A percentile compares a stretch with the other conserved stretches of the same genome.
Evolutionary conservation across 2,329 filamentous ascomycete species (phyloP).

Genomic region (Dactylonectria macrodidyma): DNA sequence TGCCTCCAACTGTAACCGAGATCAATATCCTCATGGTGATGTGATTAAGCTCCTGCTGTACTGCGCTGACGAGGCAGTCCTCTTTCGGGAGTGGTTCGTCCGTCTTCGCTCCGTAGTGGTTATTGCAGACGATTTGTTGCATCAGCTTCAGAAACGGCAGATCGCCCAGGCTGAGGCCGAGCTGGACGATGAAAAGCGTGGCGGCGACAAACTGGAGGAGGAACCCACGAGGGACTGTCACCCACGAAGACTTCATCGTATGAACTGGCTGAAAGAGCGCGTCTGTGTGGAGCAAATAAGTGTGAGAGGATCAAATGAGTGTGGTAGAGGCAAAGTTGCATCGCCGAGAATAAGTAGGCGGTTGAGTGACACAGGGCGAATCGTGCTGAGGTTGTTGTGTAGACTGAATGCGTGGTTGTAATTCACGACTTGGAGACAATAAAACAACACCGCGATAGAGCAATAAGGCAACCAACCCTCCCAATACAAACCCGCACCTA

Average conservation of each 20-base stretch:
- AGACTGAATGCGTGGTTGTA: too few species aligned
- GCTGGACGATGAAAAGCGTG: slow-evolving; percentile 44
- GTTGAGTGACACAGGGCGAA: too few species aligned
- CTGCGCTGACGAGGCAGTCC: slow-evolving; percentile 35
- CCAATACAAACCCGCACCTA: neutral
- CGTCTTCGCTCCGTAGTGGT: slow-evolving; percentile 10
- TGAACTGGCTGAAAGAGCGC: neutral
- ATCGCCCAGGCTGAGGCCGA: slow-evolving; percentile 44
- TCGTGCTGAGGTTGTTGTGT: too few species aligned
- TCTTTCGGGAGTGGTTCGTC: slow-evolving; percentile 35
- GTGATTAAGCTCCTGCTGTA: slow-evolving; percentile 43
- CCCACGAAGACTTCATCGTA: slow-evolving; percentile 31
- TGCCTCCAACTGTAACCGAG: slow-evolving; percentile 40
- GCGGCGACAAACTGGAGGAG: slow-evolving; percentile 43
- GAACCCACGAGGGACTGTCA: slow-evolving; percentile 30
- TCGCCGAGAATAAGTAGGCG: too few species aligned
- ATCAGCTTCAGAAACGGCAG: slow-evolving; percentile 41
- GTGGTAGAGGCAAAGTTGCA: too few species aligned
- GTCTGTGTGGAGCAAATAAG: neutral
- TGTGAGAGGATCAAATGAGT: neutral
- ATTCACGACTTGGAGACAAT: too few species aligned
- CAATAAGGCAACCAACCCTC: neutral
- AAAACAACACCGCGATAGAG: too few species aligned
- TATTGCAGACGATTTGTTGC: slow-evolving; percentile 46
- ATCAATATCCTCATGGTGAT: slow-evolving; percentile 41